Evolutionary conservation across 306 rosid species (phyloP), one percentile per base, ranked within the genome.

Genomic region (Begonia masoniana): DNA sequence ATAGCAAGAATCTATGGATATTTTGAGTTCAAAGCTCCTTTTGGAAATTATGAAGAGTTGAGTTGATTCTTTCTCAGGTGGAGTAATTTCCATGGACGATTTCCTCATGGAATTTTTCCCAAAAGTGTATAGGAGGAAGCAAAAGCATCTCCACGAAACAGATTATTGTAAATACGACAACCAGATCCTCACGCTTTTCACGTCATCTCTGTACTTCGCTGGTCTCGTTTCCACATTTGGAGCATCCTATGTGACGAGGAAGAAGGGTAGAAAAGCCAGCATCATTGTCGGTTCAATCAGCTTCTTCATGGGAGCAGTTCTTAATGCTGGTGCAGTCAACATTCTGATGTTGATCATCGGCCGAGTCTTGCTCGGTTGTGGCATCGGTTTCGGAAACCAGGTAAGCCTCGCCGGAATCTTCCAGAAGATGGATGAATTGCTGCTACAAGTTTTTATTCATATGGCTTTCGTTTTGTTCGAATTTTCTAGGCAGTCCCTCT

Each of bases 321-420:
- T 92, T 56, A 92, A 92, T 63, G 96, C 99, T 10, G 71, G 66
- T 65, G 93, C 99, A 0, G 26, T 70, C 26, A 87, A 92, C 66
- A 67, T 92, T 55, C 54, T 66, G 35, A 92, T 83, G 94, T 66
- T 92, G n/a, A 84, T 92, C 60, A 54, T 87, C 24, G 96, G 99
- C 0, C 66, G 96, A 15, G 66, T 87, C 54, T 57, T 92, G 58
- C 95, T 92, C 31, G 96, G 96, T 1, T 51, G 81, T 13, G 95
- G 96, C 58, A 83, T 83, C 62, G 99, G 99, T 15, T 92, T 92
- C 35, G 99, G 95, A 35, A 92, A 87, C 59, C 99, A 87, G 95
- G 39, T 31, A 31, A 31, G 39, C 39, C 39, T 31, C 8, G 39
- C 24, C 24, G 24, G 24, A 21, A 21, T 3, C n/a, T 21, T 21